These are phyloP conservation scores for Pontederia crassipes DNA, from an alignment of 176 grass and related monocot species.

Conservation along the genomic window DNA sequence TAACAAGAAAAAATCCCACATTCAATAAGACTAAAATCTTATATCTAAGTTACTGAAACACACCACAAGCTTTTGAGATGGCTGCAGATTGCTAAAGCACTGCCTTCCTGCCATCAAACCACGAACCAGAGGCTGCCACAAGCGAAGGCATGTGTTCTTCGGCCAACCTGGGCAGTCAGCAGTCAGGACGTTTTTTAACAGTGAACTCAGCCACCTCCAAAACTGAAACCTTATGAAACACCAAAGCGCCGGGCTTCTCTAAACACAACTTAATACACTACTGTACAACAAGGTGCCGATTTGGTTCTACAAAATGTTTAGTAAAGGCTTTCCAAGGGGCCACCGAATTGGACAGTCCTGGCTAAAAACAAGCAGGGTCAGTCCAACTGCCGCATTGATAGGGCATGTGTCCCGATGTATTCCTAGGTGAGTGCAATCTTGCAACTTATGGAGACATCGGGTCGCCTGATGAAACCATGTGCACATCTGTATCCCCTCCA, in stretches of 20 bases:
- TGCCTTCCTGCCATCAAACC: slow-evolving; percentile 35
- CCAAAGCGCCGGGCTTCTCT: too few species aligned
- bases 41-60: background rate
- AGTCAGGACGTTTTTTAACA: slow-evolving; percentile 25
- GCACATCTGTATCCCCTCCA: slow-evolving; percentile 51
- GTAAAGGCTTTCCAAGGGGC: background rate
- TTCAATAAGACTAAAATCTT: background rate
- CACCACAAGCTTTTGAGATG: background rate
- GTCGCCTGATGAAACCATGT: slow-evolving; percentile 62
- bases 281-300: slow-evolving; percentile 68
- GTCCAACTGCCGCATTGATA: slow-evolving; percentile 31
- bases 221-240: too few species aligned
- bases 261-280: slow-evolving; percentile 26
- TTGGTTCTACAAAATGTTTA: slow-evolving; percentile 42
- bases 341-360: slow-evolving; percentile 44
- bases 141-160: slow-evolving; percentile 86
- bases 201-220: too few species aligned
- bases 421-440: slow-evolving; percentile 1
- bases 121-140: slow-evolving; percentile 66
- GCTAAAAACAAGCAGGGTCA: slow-evolving; percentile 66
- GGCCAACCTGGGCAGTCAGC: slow-evolving; percentile 94
- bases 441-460: slow-evolving; percentile 57
- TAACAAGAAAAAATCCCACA: too few species aligned
- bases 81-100: background rate
- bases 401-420: slow-evolving; percentile 24